Conservation (phyloP, 2,329 filamentous ascomycete genomes). For the Epicoccum sorghinum region DNA sequence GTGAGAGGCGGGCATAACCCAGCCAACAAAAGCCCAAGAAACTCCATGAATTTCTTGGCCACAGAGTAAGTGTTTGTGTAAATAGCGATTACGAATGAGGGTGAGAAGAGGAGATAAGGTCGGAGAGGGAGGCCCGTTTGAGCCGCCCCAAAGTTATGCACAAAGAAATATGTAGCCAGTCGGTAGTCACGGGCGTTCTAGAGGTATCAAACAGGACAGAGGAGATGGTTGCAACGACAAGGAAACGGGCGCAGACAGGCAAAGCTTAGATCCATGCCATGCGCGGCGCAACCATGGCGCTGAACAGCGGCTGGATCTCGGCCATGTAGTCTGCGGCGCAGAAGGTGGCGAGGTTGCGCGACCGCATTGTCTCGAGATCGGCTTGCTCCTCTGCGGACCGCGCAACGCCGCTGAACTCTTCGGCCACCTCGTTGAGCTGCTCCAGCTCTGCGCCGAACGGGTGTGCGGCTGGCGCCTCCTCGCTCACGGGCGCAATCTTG, state of each 20-base stretch:
- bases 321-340: slow-evolving; percentile 81
- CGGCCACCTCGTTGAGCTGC: slow-evolving; percentile 89
- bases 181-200: not conserved
- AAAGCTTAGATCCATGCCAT: slow-evolving; percentile 45
- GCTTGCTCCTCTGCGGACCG: slow-evolving; percentile 71
- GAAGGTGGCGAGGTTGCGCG: slow-evolving; percentile 74
- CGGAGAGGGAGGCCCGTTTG: not conserved
- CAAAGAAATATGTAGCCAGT: slow-evolving; percentile 1
- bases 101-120: not conserved
- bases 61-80: not conserved
- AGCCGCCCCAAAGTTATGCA: slow-evolving; percentile 8
- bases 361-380: slow-evolving; percentile 72
- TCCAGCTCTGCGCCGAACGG: slow-evolving; percentile 91
- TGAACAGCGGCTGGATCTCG: slow-evolving; percentile 72
- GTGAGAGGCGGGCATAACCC: no score
- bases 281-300: slow-evolving; percentile 27
- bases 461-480: slow-evolving; percentile 55
- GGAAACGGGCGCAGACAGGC: not conserved
- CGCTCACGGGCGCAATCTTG: slow-evolving; percentile 26
- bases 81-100: slow-evolving; percentile 12
- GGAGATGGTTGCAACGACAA: not conserved
- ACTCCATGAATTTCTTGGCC: not conserved
- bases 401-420: slow-evolving; percentile 73
- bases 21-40: not conserved
- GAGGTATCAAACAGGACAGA: not conserved